phyloP scores from a whole-genome alignment of 108 stramenopile genomes.

The Cyclotella baltica region DNA sequence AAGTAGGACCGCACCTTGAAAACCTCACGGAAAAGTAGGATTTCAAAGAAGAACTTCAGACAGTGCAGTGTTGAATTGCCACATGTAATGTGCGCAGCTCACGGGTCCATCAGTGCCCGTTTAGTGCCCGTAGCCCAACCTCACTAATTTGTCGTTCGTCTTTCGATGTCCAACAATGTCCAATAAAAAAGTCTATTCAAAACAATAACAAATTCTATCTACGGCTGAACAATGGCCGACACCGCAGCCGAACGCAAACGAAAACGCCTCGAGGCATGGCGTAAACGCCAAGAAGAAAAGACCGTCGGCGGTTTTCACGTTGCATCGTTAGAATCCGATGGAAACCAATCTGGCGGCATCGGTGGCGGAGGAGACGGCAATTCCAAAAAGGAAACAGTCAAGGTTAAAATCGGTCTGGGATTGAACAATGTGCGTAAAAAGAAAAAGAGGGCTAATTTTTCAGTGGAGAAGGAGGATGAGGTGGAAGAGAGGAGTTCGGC shows the following conservation, averaged over 20 bases:
- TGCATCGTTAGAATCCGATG: slow-evolving; percentile 20
- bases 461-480: neutral
- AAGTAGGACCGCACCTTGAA: too few species aligned
- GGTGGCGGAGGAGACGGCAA: neutral
- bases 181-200: too few species aligned
- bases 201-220: too few species aligned
- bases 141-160: neutral
- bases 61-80: too few species aligned
- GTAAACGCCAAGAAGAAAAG: slow-evolving; percentile 66
- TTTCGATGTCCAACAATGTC: neutral
- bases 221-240: slow-evolving; percentile 20
- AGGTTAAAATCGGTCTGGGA: slow-evolving; percentile 43
- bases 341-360: neutral
- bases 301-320: slow-evolving; percentile 20
- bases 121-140: too few species aligned
- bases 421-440: slow-evolving; percentile 30
- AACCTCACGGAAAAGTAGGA: too few species aligned
- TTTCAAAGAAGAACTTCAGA: too few species aligned
- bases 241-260: slow-evolving; percentile 83
- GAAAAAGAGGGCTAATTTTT: slow-evolving; percentile 25
- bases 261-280: slow-evolving; percentile 88
- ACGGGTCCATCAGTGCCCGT: too few species aligned
- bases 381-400: slow-evolving; percentile 1
- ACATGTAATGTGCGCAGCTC: too few species aligned
- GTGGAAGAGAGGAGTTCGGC: slow-evolving; percentile 16